A percentile compares a stretch with the other conserved stretches of the same genome.
Evolutionary conservation across 768 basidiomycete species (phyloP).

Genomic region (Rhizopogon salebrosus): DNA sequence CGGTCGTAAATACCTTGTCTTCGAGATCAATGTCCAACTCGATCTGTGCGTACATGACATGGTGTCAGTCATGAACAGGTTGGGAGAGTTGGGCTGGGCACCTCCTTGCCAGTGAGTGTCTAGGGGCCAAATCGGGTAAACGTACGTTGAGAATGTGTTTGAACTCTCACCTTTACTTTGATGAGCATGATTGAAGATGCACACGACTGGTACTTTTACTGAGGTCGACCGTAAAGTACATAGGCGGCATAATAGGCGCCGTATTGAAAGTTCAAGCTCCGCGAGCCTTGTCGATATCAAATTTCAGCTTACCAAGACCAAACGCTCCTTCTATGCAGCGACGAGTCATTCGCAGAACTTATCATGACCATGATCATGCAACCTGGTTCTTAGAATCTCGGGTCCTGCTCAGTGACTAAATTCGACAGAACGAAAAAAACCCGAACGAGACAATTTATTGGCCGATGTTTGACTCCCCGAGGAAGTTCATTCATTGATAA

Average conservation of each 20-base stretch:
- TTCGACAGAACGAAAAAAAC: no score
- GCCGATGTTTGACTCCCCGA: no score
- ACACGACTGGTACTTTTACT: not conserved
- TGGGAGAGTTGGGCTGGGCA: slow-evolving; percentile 25
- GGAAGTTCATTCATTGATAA: no score
- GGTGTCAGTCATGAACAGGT: slow-evolving; percentile 10
- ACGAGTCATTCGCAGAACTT: no score
- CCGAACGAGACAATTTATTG: no score
- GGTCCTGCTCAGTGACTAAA: no score
- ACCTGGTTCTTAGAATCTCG: no score
- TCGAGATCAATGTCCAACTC: slow-evolving; percentile 95
- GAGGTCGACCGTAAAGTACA: no score
- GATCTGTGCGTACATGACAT: slow-evolving; percentile 44
- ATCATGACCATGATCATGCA: no score
- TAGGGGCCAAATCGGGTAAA: slow-evolving; percentile 24
- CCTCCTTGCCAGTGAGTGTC: slow-evolving; percentile 98
- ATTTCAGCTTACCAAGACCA: no score
- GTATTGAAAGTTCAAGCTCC: not conserved
- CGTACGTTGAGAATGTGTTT: not conserved
- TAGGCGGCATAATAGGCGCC: not conserved
- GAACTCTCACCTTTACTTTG: slow-evolving; percentile 72
- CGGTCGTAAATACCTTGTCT: slow-evolving; percentile 55
- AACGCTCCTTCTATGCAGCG: no score
- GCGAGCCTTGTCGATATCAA: no score
- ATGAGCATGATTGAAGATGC: slow-evolving; percentile 57